phyloP scores from a whole-genome alignment of 768 basidiomycete genomes.

The Mycena chlorophos region DNA sequence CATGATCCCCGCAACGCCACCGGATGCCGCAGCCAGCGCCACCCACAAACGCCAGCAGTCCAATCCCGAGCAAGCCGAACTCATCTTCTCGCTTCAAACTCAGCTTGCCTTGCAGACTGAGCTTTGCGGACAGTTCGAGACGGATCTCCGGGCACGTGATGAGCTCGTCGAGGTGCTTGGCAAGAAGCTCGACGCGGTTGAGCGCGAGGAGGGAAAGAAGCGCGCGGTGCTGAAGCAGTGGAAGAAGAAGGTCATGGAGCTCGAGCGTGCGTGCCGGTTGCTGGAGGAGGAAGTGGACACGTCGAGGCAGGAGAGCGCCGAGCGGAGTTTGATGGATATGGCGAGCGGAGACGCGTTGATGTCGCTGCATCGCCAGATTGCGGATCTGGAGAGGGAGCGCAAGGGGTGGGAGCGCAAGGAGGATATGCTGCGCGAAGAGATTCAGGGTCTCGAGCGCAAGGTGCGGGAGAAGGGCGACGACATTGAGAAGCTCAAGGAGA shows the following conservation, averaged over 20 bases:
- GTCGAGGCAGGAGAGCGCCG: constrained; percentile 78
- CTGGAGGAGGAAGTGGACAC: constrained; percentile 88
- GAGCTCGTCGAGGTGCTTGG: constrained; percentile 65
- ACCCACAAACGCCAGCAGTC: constrained; percentile 60
- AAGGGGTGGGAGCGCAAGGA: constrained; percentile 46
- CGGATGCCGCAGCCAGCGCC: constrained; percentile 34
- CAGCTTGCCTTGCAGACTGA: constrained; percentile 76
- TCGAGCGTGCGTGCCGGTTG: constrained; percentile 64
- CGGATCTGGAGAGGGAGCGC: constrained; percentile 70
- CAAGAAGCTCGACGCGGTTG: constrained; percentile 51
- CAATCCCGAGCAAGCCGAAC: constrained; percentile 57
- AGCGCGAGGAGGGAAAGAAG: constrained; percentile 66
- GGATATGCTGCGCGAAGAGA: constrained; percentile 43
- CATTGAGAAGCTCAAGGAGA: constrained; percentile 45
- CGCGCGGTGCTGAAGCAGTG: constrained; percentile 54
- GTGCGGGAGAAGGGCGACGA: constrained; percentile 48
- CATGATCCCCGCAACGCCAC: constrained; percentile 68
- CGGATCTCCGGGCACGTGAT: constrained; percentile 72
- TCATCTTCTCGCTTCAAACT: constrained; percentile 72
- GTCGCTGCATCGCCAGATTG: constrained; percentile 78
- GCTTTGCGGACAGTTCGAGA: constrained; percentile 72
- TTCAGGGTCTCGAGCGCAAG: constrained; percentile 49
- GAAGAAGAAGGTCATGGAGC: constrained; percentile 76
- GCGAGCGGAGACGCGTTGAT: constrained; percentile 78
- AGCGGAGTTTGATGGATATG: constrained; percentile 81